Conservation (phyloP, 257 asterid species). For the Leonotis leonurus region DNA sequence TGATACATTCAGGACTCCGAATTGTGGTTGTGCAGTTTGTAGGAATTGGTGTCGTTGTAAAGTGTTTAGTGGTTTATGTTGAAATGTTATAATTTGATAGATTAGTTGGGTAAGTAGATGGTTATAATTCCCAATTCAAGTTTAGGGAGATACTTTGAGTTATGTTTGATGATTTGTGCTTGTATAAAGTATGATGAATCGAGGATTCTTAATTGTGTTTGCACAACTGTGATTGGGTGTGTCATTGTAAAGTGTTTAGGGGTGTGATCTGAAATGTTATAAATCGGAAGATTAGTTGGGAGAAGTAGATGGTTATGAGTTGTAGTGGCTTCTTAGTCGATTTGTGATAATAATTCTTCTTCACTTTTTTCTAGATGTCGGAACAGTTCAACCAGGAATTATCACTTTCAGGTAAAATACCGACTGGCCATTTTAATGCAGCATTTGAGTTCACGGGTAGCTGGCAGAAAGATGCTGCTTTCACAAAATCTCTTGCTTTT, state of each 20-base stretch:
- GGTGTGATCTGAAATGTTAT: not conserved
- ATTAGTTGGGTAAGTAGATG: too few species aligned
- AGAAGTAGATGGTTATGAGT: slow-evolving; percentile 6
- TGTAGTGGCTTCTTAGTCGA: not conserved
- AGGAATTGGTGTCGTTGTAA: too few species aligned
- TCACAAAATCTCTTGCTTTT: slow-evolving; percentile 68
- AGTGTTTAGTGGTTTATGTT: too few species aligned
- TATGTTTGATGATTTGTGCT: not conserved
- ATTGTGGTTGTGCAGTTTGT: too few species aligned
- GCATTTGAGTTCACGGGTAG: slow-evolving; percentile 70
- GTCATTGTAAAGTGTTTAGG: not conserved
- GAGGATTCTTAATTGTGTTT: not conserved
- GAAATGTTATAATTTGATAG: too few species aligned
- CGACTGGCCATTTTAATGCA: slow-evolving; percentile 75
- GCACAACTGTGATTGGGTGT: not conserved
- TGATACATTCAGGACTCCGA: too few species aligned
- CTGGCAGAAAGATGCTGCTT: slow-evolving; percentile 89
- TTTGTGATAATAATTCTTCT: slow-evolving; percentile 10
- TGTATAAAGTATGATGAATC: not conserved
- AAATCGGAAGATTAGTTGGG: slow-evolving; percentile 1
- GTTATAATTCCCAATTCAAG: not conserved
- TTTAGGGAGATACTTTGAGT: not conserved
- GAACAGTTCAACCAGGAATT: slow-evolving; percentile 84
- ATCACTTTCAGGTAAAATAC: slow-evolving; percentile 68
- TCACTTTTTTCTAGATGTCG: slow-evolving; percentile 49